phyloP scores from a whole-genome alignment of 805 yeast species.

The Metahyphopichia silvanorum region DNA sequence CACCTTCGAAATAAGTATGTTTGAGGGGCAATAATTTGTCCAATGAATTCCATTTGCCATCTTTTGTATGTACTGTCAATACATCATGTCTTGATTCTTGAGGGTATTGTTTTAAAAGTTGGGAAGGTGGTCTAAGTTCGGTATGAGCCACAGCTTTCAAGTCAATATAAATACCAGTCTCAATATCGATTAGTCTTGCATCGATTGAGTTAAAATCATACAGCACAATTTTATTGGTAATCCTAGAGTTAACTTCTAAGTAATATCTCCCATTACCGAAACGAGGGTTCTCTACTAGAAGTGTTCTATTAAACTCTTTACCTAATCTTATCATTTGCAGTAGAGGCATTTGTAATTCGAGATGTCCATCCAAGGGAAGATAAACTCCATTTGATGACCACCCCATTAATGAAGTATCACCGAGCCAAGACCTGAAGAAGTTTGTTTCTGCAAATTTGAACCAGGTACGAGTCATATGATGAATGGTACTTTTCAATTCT shows the following conservation, averaged over 20 bases:
- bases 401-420: slow-evolving; percentile 25
- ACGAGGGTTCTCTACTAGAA: slow-evolving; percentile 27
- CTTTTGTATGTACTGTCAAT: slow-evolving; percentile 37
- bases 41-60: slow-evolving; percentile 38
- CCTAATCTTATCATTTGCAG: slow-evolving; percentile 19
- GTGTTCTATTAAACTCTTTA: slow-evolving; percentile 17
- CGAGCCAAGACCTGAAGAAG: slow-evolving; percentile 24
- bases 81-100: too few relatives aligned
- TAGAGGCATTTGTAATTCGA: slow-evolving; percentile 26
- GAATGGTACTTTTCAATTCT: slow-evolving; percentile 34
- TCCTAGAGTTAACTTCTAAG: slow-evolving; percentile 22
- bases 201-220: slow-evolving; percentile 39
- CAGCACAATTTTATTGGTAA: slow-evolving; percentile 28
- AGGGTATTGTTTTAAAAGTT: slow-evolving; percentile 12
- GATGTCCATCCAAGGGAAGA: slow-evolving; percentile 30
- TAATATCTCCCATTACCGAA: slow-evolving; percentile 25
- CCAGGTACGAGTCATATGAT: slow-evolving; percentile 36
- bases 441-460: slow-evolving; percentile 32
- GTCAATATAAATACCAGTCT: slow-evolving; percentile 43
- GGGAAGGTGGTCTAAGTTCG: slow-evolving; percentile 16
- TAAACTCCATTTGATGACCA: slow-evolving; percentile 29
- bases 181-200: slow-evolving; percentile 34
- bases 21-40: slow-evolving; percentile 32
- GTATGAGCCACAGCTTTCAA: slow-evolving; percentile 35
- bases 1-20: slow-evolving; percentile 35